Evolutionary conservation across 257 asterid genomes (phyloP).

Genomic region (Solanum piurae): DNA sequence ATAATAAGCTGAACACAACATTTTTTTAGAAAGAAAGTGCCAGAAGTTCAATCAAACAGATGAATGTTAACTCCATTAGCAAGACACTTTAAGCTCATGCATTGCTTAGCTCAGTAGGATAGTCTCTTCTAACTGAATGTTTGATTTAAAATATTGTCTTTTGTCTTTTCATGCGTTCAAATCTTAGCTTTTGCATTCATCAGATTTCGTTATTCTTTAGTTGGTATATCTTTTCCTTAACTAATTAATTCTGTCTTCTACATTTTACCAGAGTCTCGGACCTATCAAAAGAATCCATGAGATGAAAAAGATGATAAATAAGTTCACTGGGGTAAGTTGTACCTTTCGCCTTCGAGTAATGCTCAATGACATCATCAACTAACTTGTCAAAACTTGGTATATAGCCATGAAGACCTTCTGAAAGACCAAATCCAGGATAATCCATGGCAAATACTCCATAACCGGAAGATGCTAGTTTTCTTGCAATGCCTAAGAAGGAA

Average conservation of each 20-base stretch:
- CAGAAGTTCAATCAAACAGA: neutral
- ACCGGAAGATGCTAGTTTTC: conserved; percentile 17
- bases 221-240: neutral
- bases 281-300: neutral
- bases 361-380: conserved; percentile 47
- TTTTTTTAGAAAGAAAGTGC: neutral
- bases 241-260: neutral
- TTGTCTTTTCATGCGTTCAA: neutral
- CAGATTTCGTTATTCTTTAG: neutral
- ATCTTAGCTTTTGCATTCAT: neutral
- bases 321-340: neutral
- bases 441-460: conserved; percentile 17
- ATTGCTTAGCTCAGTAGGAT: neutral
- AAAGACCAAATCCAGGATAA: conserved; percentile 60
- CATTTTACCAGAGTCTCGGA: neutral
- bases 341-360: conserved; percentile 46
- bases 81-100: neutral
- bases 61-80: neutral
- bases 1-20: neutral
- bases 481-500: conserved; percentile 29
- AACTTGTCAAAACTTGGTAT: conserved; percentile 42
- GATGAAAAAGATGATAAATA: neutral
- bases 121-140: neutral
- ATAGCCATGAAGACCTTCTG: conserved; percentile 49
- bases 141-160: neutral